Conservation (phyloP, 352 stramenopile species). For the Pythium brachiatum region DNA sequence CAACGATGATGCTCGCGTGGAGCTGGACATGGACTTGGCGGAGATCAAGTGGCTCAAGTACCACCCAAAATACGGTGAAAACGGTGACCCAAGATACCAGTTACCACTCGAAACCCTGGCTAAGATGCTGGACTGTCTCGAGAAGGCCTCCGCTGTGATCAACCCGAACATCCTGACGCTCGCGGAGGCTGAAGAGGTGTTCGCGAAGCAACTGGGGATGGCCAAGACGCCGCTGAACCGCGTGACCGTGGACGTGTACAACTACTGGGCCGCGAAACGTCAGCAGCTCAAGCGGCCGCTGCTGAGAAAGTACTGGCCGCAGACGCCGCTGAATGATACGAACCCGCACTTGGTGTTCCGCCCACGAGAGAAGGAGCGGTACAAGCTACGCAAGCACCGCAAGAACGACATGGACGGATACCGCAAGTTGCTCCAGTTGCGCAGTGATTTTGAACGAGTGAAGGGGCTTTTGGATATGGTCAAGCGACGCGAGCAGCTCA, state of each 20-base stretch:
- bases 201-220: constrained; percentile 58
- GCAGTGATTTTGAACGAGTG: constrained; percentile 92
- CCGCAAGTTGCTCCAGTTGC: constrained; percentile 92
- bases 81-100: constrained; percentile 80
- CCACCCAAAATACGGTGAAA: constrained; percentile 80
- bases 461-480: constrained; percentile 81
- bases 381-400: constrained; percentile 95
- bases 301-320: constrained; percentile 94
- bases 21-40: constrained; percentile 76
- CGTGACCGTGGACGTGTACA: constrained; percentile 87
- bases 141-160: constrained; percentile 80
- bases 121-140: constrained; percentile 85
- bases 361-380: constrained; percentile 96
- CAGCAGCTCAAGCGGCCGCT: constrained; percentile 91
- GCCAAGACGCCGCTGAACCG: constrained; percentile 71
- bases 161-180: constrained; percentile 76
- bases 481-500: constrained; percentile 81
- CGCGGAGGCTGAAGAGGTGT: constrained; percentile 71
- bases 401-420: constrained; percentile 97
- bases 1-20: constrained; percentile 49
- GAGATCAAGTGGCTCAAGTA: constrained; percentile 86
- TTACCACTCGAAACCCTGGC: constrained; percentile 60
- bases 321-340: constrained; percentile 96
- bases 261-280: constrained; percentile 96
- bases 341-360: constrained; percentile 98